Evolutionary conservation across 1,139 yeast genomes (phyloP), one percentile per base, ranked within the genome.

Genomic region (Candida freyschussii): DNA sequence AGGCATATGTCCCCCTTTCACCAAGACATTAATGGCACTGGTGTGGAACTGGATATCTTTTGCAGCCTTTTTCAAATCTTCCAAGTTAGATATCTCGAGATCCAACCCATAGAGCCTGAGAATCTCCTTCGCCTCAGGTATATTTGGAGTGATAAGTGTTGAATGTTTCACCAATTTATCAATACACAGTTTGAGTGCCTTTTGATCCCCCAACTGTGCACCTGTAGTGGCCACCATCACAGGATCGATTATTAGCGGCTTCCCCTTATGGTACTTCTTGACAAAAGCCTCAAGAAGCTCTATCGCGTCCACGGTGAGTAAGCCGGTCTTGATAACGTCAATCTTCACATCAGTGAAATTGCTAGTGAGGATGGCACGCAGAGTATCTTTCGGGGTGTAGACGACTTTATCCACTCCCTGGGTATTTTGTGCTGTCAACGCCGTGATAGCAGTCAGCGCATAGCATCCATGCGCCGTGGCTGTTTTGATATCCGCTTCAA

Each of bases 401-500:
- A 65, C 69, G 24, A 81, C 65, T 5, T 63, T 63, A 17, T 54
- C 53, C 2, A 85, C 94, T 6, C 80, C 77, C 1, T 36, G 49
- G 1, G 85, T 78, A 55, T 87, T 86, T 53, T 87, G 96, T 4
- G 91, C 89, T 0, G 96, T 86, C 43, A 87, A 59, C 1, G 91
- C 94, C 0, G 87, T 71, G 26, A 84, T 77, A 53, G 91, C 80
- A 1, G 94, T 83, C 57, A 81, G 60, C 1, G 86, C 96, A 53
- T 80, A 87, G 30, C 86, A 87, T 15, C 74, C 71, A 51, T 84
- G 89, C 4, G 82, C 85, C 4, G 84, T 68, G 39, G 87, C 72
- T 0, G 96, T 81, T 58, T 87, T 87, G 33, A 87, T 56, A 55
- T 87, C 96, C 1, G 96, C 96, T 53, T 87, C 96, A 37, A 87